phyloP scores from a whole-genome alignment of 169 alveolate genomes.

The Nephromyces sp. region DNA sequence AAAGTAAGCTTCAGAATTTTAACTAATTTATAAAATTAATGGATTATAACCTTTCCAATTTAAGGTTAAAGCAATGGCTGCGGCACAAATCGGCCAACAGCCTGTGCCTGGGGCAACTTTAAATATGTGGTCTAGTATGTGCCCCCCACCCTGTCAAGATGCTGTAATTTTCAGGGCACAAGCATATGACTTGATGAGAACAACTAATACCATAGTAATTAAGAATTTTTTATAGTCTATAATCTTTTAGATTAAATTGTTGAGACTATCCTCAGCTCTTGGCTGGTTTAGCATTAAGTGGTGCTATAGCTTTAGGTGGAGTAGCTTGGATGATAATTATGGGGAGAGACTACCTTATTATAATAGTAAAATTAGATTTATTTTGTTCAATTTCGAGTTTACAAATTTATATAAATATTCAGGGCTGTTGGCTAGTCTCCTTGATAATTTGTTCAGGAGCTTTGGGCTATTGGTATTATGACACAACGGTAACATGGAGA shows the following conservation, averaged over 20 bases:
- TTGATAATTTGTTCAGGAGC: neutral
- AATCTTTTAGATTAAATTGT: no score
- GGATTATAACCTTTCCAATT: neutral
- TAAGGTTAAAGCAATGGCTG: neutral
- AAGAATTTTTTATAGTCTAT: no score
- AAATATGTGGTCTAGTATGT: neutral
- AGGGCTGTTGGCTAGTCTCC: neutral
- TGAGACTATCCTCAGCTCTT: neutral
- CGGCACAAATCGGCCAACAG: slow-evolving; percentile 1
- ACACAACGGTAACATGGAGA: neutral
- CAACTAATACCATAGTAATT: neutral
- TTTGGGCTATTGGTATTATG: neutral
- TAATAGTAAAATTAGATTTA: no score
- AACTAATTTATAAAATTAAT: neutral
- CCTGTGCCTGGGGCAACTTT: neutral
- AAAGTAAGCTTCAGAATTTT: neutral
- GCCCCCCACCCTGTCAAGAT: neutral
- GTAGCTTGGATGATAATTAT: neutral
- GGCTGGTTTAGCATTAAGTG: neutral
- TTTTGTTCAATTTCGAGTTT: no score
- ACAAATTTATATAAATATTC: no score
- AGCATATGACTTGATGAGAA: neutral
- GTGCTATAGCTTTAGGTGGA: neutral
- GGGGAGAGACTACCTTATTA: neutral
- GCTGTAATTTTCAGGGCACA: neutral